Percentiles rank a stretch among this genome's conserved stretches.
These are phyloP conservation scores for Dactylis glomerata DNA, from an alignment of 176 grass and related monocot genomes.

Conservation along the genomic window DNA sequence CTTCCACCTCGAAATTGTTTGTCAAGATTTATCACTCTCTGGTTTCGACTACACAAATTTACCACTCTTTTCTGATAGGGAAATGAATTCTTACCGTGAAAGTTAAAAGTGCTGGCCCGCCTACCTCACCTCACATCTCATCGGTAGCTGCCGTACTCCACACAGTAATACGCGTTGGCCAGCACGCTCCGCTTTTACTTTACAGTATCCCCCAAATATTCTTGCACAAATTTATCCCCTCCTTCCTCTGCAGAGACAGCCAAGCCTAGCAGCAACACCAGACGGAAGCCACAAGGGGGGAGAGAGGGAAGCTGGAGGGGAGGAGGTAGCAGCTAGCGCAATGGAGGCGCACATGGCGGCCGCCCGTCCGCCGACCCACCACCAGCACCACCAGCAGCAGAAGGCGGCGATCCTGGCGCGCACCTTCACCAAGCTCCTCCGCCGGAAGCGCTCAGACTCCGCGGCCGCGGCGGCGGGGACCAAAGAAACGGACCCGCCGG, in stretches of 20 bases:
- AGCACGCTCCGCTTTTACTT: constrained; percentile 38
- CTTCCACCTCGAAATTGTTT: not conserved
- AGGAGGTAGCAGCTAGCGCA: not conserved
- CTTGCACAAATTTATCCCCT: constrained; percentile 42
- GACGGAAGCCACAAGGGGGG: not conserved
- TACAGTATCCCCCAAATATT: constrained; percentile 62
- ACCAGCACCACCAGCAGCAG: constrained; percentile 24
- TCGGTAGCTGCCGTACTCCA: not conserved
- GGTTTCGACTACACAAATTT: not conserved
- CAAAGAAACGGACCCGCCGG: not conserved
- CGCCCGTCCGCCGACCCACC: constrained; percentile 9
- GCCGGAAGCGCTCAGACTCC: constrained; percentile 43
- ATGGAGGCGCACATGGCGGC: constrained; percentile 53
- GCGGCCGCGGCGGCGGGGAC: not conserved
- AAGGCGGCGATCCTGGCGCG: constrained; percentile 51
- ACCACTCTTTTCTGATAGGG: not conserved
- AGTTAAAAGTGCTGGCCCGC: not conserved
- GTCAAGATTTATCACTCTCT: not conserved
- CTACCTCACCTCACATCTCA: not conserved
- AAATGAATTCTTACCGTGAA: constrained; percentile 7
- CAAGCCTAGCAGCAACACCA: not conserved
- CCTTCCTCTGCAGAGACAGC: not conserved
- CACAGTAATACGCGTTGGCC: not conserved
- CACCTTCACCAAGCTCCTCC: constrained; percentile 72
- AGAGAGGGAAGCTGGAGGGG: not conserved